Conservation (phyloP, 2,329 filamentous ascomycete genomes). For the Byssothecium circinans region DNA sequence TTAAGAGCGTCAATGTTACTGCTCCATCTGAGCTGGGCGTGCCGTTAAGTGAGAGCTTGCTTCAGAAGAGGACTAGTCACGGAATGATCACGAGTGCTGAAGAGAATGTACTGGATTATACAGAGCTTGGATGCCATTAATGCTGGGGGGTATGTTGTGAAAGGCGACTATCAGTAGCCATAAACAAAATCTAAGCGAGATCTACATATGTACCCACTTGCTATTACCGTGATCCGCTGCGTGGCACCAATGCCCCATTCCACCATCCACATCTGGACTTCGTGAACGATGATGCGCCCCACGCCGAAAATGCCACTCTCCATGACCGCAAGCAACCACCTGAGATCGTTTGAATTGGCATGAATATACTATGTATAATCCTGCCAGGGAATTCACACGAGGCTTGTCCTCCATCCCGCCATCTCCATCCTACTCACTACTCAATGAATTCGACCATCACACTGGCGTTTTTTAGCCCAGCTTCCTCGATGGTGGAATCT, state of each 20-base stretch:
- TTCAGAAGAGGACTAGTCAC: too few relatives aligned
- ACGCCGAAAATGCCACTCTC: constrained; percentile 1
- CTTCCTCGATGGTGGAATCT: constrained; percentile 74
- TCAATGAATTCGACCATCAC: constrained; percentile 85
- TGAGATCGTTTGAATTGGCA: background rate
- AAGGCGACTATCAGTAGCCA: background rate
- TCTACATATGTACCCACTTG: background rate
- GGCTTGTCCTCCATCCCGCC: too few relatives aligned
- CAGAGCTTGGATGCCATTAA: too few relatives aligned
- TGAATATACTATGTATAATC: too few relatives aligned
- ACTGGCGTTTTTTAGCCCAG: constrained; percentile 86
- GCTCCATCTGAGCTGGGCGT: too few relatives aligned
- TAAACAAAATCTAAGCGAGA: background rate
- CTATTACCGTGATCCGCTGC: background rate
- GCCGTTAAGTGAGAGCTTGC: too few relatives aligned
- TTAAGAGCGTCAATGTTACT: too few relatives aligned
- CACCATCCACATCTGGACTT: background rate
- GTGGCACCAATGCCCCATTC: background rate
- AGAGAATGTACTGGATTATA: too few relatives aligned
- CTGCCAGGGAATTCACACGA: background rate
- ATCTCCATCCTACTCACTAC: constrained; percentile 9
- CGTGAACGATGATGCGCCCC: background rate
- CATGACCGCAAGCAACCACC: constrained; percentile 1
- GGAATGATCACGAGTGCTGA: too few relatives aligned
- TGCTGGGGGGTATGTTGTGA: constrained; percentile 1